Percentiles rank a stretch among this genome's conserved stretches.
These are phyloP conservation scores for Colletotrichum sansevieriae DNA, from an alignment of 2,329 filamentous ascomycete genomes.

Conservation along the genomic window DNA sequence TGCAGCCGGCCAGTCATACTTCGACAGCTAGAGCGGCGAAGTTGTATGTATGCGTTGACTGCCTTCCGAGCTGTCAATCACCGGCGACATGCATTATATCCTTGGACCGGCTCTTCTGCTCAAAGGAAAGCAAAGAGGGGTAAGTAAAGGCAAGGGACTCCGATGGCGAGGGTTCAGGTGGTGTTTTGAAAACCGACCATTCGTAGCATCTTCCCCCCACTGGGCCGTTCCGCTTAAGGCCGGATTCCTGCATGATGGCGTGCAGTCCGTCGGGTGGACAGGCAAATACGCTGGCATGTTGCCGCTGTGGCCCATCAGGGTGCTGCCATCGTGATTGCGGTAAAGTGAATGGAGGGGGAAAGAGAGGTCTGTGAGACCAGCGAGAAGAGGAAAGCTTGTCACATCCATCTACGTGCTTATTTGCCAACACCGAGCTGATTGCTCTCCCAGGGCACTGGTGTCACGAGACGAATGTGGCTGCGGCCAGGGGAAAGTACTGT, in stretches of 20 bases:
- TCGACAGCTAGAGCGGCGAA: background rate
- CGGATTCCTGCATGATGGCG: slow-evolving; percentile 35
- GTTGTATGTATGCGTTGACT: background rate
- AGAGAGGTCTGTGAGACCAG: background rate
- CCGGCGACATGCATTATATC: background rate
- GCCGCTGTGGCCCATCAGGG: background rate
- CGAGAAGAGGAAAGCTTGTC: background rate
- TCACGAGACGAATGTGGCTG: slow-evolving; percentile 2
- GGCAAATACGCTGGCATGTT: slow-evolving; percentile 9
- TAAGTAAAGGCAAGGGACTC: background rate
- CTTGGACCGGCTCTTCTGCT: background rate
- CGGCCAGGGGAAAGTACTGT: background rate
- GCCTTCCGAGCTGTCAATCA: slow-evolving; percentile 16
- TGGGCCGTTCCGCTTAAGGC: slow-evolving; percentile 8
- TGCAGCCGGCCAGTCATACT: slow-evolving; percentile 8
- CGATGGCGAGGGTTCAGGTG: background rate
- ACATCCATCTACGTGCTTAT: background rate
- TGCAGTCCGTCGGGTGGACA: slow-evolving; percentile 32
- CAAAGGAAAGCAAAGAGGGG: background rate
- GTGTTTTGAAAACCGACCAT: slow-evolving; percentile 36
- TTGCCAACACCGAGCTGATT: background rate
- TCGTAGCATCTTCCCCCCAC: slow-evolving; percentile 6
- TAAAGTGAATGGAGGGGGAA: background rate
- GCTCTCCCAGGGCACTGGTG: slow-evolving; percentile 3
- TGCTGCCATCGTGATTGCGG: background rate